phyloP scores from a whole-genome alignment of 768 basidiomycete genomes.

The Psilocybe sp. region DNA sequence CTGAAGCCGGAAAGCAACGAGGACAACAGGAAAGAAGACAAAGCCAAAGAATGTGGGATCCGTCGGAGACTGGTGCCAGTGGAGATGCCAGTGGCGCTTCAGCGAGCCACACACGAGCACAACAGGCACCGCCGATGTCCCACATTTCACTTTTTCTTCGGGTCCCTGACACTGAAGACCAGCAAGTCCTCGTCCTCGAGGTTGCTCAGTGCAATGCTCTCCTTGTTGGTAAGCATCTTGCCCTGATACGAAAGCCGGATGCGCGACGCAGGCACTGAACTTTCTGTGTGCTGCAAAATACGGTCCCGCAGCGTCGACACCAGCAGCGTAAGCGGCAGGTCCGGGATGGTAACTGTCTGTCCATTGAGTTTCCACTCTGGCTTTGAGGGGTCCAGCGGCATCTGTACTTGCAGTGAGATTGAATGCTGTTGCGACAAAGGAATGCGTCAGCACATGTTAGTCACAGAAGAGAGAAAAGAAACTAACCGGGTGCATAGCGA shows the following conservation, averaged over 20 bases:
- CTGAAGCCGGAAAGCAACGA: too few relatives aligned
- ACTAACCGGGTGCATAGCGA: constrained; percentile 80
- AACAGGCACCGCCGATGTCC: not conserved
- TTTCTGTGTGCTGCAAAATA: constrained; percentile 75
- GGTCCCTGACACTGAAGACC: constrained; percentile 71
- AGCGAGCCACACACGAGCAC: not conserved
- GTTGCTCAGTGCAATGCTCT: constrained; percentile 83
- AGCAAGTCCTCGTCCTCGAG: constrained; percentile 88
- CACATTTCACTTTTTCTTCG: constrained; percentile 61
- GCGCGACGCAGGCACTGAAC: constrained; percentile 74
- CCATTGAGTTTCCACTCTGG: constrained; percentile 95
- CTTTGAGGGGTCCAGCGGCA: constrained; percentile 79
- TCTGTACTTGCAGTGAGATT: constrained; percentile 79
- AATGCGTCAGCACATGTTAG: not conserved
- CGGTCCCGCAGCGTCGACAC: constrained; percentile 91
- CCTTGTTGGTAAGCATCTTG: constrained; percentile 86
- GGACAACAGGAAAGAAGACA: too few relatives aligned
- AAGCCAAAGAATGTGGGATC: too few relatives aligned
- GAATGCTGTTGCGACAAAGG: constrained; percentile 54
- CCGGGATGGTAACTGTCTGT: constrained; percentile 68
- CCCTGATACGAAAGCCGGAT: constrained; percentile 77
- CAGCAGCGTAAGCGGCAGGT: constrained; percentile 79
- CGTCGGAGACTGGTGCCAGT: too few relatives aligned
- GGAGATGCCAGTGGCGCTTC: not conserved
- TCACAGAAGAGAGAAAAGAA: constrained; percentile 1